A percentile compares a stretch with the other conserved stretches of the same genome.
phyloP scores from a whole-genome alignment of 139 green algal genomes.

The Asterochloris erici region DNA sequence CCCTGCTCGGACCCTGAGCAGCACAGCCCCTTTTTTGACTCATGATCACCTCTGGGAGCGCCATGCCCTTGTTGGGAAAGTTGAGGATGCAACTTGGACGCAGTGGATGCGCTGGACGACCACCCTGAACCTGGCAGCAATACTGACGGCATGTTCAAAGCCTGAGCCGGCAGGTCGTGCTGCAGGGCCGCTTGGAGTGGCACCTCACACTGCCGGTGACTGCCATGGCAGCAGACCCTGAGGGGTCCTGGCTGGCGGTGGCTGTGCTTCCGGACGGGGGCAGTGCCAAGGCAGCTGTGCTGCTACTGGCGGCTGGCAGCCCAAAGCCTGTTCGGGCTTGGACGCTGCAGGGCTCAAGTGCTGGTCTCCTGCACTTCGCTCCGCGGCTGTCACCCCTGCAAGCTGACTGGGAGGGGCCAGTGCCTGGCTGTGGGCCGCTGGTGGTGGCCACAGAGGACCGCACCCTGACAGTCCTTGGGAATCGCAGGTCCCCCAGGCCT shows the following conservation, averaged over 20 bases:
- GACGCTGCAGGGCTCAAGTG: neutral
- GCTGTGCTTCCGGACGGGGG: neutral
- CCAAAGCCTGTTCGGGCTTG: neutral
- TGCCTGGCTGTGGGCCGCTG: neutral
- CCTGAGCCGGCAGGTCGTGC: no score
- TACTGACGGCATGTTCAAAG: no score
- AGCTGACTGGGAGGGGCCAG: neutral
- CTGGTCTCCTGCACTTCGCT: neutral
- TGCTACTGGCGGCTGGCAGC: neutral
- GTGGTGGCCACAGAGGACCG: neutral
- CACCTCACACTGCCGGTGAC: slow-evolving; percentile 21
- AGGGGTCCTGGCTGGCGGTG: neutral
- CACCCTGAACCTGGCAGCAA: no score
- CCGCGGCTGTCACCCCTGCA: neutral
- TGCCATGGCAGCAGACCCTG: neutral
- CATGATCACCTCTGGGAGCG: no score
- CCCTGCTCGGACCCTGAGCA: no score
- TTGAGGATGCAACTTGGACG: no score
- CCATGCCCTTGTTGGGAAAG: no score
- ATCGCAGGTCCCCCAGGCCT: neutral
- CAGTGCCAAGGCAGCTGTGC: no score
- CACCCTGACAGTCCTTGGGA: neutral
- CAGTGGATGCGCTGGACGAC: no score
- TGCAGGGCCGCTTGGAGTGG: slow-evolving; percentile 36
- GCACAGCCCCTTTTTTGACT: no score